A percentile compares a stretch with the other conserved stretches of the same genome.
Conservation (phyloP, 768 basidiomycete species). For the Glaciozyma antarctica region DNA sequence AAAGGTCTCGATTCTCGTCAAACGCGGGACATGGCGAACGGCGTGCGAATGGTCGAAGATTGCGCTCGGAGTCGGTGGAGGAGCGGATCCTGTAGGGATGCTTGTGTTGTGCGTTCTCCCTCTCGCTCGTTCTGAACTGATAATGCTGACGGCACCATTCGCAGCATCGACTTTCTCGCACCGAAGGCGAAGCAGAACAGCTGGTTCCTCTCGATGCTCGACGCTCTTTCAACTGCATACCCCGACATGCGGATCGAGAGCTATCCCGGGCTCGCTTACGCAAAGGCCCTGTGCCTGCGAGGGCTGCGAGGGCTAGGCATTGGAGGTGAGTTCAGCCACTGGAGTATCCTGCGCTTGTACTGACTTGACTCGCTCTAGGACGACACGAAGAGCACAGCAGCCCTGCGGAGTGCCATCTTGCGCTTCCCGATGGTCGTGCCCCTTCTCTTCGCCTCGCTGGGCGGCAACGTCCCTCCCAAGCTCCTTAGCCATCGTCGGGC, state of each 20-base stretch:
- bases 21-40: conserved; percentile 80
- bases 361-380: conserved; percentile 40
- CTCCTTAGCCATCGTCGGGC: conserved; percentile 19
- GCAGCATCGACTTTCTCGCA: conserved; percentile 66
- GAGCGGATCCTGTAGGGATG: conserved; percentile 39
- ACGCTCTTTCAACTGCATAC: conserved; percentile 25
- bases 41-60: conserved; percentile 81
- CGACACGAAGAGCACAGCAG: conserved; percentile 54
- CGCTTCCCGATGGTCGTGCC: conserved; percentile 74
- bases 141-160: not conserved
- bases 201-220: conserved; percentile 62
- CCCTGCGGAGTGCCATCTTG: conserved; percentile 61
- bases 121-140: not conserved
- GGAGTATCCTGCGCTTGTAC: not conserved
- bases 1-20: conserved; percentile 73
- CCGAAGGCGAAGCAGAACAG: conserved; percentile 67
- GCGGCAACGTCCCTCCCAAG: conserved; percentile 20
- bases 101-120: conserved; percentile 48
- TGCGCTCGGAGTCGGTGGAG: conserved; percentile 16
- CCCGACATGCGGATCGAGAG: conserved; percentile 49
- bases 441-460: conserved; percentile 65
- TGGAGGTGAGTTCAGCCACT: conserved; percentile 42
- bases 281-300: conserved; percentile 36
- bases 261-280: conserved; percentile 53
- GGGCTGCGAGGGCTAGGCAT: conserved; percentile 39